A percentile compares a stretch with the other conserved stretches of the same genome.
phyloP scores from a whole-genome alignment of 257 asterid species.

The Solanum appendiculatum region DNA sequence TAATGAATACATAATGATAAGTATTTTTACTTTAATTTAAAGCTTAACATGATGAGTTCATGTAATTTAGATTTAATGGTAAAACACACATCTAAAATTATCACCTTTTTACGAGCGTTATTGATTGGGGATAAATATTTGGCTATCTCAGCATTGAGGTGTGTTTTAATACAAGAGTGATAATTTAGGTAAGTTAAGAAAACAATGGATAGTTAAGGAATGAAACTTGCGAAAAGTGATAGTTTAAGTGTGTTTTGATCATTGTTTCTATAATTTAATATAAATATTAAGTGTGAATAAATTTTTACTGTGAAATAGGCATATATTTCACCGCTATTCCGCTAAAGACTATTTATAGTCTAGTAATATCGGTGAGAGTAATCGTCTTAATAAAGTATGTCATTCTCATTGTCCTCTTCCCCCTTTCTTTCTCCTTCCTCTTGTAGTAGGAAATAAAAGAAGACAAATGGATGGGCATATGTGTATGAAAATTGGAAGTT shows the following conservation, averaged over 20 bases:
- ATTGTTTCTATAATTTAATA: not conserved
- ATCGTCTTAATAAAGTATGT: not conserved
- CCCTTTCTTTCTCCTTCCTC: not conserved
- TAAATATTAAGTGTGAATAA: not conserved
- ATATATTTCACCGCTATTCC: not conserved
- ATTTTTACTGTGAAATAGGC: not conserved
- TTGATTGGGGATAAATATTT: not conserved
- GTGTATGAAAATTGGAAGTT: not conserved
- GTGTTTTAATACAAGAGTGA: not conserved
- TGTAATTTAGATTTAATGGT: not conserved
- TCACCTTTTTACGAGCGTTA: not conserved
- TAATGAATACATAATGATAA: not conserved
- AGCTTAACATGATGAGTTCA: not conserved
- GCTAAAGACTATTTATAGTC: not conserved
- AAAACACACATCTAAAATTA: no score
- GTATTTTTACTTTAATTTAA: not conserved
- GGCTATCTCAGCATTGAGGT: not conserved
- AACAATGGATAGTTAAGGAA: no score
- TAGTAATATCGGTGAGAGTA: not conserved
- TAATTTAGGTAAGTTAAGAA: no score
- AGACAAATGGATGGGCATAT: not conserved
- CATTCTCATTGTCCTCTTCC: not conserved
- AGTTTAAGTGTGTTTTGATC: no score
- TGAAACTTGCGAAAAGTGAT: no score
- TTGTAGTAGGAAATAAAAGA: not conserved